Conservation (phyloP, 2,329 filamentous ascomycete species). For the Neofusicoccum sp. region DNA sequence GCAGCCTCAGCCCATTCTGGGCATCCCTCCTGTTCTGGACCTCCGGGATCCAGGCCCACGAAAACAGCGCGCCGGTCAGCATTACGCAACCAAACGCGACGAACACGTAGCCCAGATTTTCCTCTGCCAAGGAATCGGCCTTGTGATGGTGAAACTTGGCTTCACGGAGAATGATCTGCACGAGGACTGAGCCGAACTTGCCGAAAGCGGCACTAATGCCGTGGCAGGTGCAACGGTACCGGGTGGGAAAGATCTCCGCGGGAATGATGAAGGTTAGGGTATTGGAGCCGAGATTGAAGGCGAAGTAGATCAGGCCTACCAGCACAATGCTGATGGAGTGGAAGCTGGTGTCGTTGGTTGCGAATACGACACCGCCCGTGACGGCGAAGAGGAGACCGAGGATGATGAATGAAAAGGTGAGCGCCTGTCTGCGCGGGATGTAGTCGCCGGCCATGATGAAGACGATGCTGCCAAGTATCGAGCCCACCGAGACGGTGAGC, state of each 20-base stretch:
- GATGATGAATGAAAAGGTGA: slow-evolving; percentile 34
- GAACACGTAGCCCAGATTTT: slow-evolving; percentile 15
- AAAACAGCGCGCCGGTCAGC: slow-evolving; percentile 18
- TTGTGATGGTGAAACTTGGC: not conserved
- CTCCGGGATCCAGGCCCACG: slow-evolving; percentile 21
- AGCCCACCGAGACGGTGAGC: slow-evolving; percentile 36
- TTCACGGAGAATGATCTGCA: slow-evolving; percentile 39
- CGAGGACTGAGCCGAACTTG: slow-evolving; percentile 52
- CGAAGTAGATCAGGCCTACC: slow-evolving; percentile 34
- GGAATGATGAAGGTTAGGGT: slow-evolving; percentile 46
- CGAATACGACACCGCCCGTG: slow-evolving; percentile 33
- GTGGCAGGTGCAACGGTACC: slow-evolving; percentile 54
- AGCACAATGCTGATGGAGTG: slow-evolving; percentile 31
- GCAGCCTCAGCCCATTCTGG: slow-evolving; percentile 2
- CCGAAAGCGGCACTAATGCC: slow-evolving; percentile 54
- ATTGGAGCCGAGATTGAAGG: slow-evolving; percentile 38
- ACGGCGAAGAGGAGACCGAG: slow-evolving; percentile 34
- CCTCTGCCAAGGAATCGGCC: not conserved
- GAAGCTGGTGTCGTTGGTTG: slow-evolving; percentile 25
- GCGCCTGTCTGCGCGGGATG: slow-evolving; percentile 32
- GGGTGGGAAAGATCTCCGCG: slow-evolving; percentile 57
- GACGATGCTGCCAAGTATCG: slow-evolving; percentile 29
- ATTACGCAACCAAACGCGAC: slow-evolving; percentile 20
- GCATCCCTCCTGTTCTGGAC: slow-evolving; percentile 9
- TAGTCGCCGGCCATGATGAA: slow-evolving; percentile 37